A percentile compares a stretch with the other conserved stretches of the same genome.
Conservation (phyloP, 2,329 filamentous ascomycete genomes). For the Penicillium sp. region DNA sequence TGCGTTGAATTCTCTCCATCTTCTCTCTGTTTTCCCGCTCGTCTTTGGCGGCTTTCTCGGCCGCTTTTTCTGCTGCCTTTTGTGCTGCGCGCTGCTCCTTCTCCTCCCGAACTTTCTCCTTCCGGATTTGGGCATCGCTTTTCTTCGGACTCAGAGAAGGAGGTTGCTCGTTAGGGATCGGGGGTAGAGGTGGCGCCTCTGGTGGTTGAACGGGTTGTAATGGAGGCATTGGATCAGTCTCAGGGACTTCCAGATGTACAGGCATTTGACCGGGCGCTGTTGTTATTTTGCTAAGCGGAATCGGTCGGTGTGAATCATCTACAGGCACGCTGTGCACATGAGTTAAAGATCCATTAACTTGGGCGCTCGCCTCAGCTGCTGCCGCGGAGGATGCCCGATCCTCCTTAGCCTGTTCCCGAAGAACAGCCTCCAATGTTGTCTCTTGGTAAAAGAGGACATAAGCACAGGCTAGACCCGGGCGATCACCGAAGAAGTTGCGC, state of each 20-base stretch:
- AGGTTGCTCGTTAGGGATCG: slow-evolving; percentile 34
- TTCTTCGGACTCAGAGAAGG: slow-evolving; percentile 54
- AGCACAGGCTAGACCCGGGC: slow-evolving; percentile 84
- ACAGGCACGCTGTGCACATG: slow-evolving; percentile 41
- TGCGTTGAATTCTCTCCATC: slow-evolving; percentile 54
- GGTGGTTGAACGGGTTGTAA: slow-evolving; percentile 16
- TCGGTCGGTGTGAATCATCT: slow-evolving; percentile 36
- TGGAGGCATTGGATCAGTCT: slow-evolving; percentile 12
- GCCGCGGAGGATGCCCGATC: slow-evolving; percentile 48
- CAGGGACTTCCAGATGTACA: slow-evolving; percentile 35
- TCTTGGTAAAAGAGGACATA: slow-evolving; percentile 99
- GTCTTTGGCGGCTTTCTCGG: slow-evolving; percentile 40
- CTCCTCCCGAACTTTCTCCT: slow-evolving; percentile 60
- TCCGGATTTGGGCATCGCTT: slow-evolving; percentile 67
- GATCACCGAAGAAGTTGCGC: slow-evolving; percentile 94
- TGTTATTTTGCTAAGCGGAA: slow-evolving; percentile 39
- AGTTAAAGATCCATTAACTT: slow-evolving; percentile 34
- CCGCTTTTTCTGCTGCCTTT: slow-evolving; percentile 45
- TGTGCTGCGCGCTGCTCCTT: slow-evolving; percentile 53
- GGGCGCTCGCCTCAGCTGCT: slow-evolving; percentile 42
- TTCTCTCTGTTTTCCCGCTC: slow-evolving; percentile 2
- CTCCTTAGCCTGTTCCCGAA: slow-evolving; percentile 81
- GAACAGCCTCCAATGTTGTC: slow-evolving; percentile 67
- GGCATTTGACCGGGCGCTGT: slow-evolving; percentile 49
- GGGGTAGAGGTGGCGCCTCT: slow-evolving; percentile 24